A percentile compares a stretch with the other conserved stretches of the same genome.
phyloP scores from a whole-genome alignment of 176 grass and related monocot species.

The Puya raimondii region DNA sequence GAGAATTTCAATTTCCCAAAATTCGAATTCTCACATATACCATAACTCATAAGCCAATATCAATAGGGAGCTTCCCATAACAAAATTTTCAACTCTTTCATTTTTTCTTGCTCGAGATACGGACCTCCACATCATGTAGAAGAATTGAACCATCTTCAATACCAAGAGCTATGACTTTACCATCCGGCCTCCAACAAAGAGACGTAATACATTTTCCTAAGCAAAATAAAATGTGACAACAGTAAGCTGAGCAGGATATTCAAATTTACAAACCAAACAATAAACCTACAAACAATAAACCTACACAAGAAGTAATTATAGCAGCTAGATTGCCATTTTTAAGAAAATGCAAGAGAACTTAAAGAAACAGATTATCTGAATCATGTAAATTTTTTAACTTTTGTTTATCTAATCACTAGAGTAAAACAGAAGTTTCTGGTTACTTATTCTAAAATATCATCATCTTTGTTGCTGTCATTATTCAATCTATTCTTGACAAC shows the following conservation, averaged over 20 bases:
- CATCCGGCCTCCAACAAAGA: constrained; percentile 94
- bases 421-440: background rate
- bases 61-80: background rate
- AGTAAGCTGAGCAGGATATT: background rate
- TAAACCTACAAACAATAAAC: too few species aligned
- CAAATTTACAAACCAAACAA: background rate
- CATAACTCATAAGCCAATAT: too few species aligned
- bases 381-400: background rate
- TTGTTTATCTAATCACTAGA: background rate
- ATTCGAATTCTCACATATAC: too few species aligned
- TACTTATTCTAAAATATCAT: too few species aligned
- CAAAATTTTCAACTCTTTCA: constrained; percentile 2
- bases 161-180: constrained; percentile 84
- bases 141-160: constrained; percentile 78
- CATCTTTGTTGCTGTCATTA: too few species aligned
- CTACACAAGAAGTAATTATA: background rate
- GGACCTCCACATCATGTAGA: constrained; percentile 92
- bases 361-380: background rate
- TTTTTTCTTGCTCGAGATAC: constrained; percentile 14
- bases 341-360: background rate
- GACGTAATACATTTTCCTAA: constrained; percentile 75
- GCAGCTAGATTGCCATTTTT: background rate
- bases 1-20: too few species aligned
- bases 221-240: constrained; percentile 6
- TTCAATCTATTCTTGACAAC: background rate